Evolutionary conservation across 306 rosid genomes (phyloP).

Genomic region (Adenanthera pavonina): DNA sequence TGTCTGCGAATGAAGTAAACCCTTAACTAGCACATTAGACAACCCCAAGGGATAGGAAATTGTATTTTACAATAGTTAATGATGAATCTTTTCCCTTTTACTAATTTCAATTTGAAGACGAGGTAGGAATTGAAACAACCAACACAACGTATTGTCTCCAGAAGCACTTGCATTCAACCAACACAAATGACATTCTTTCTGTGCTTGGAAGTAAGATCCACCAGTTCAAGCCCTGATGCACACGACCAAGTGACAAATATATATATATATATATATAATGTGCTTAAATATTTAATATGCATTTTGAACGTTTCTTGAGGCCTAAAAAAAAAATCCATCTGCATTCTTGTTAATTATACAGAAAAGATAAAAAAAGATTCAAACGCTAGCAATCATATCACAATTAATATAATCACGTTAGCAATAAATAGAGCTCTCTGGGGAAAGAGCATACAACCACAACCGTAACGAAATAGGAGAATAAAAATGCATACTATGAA

Average conservation of each 20-base stretch:
- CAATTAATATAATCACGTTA: too few relatives aligned
- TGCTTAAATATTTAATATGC: not conserved
- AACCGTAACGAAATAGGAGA: not conserved
- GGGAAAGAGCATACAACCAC: not conserved
- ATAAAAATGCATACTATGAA: not conserved
- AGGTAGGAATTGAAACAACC: constrained; percentile 6
- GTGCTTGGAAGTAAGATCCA: not conserved
- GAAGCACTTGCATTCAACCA: not conserved
- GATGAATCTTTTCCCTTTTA: not conserved
- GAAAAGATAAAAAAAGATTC: not conserved
- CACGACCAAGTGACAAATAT: not conserved
- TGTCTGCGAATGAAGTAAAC: too few relatives aligned
- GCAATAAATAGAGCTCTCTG: not conserved
- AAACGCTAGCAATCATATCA: not conserved
- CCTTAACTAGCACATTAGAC: too few relatives aligned
- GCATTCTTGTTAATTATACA: not conserved
- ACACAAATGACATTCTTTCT: not conserved
- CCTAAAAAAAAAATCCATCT: not conserved
- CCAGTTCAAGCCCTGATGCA: not conserved
- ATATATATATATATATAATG: not conserved
- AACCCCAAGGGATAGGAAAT: not conserved
- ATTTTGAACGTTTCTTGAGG: too few relatives aligned
- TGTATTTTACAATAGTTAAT: not conserved
- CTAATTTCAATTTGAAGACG: too few relatives aligned
- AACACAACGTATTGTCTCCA: not conserved